Evolutionary conservation across 441 rosid species (phyloP), one percentile per base, ranked within the genome.

Genomic region (Croton laevigatus): DNA sequence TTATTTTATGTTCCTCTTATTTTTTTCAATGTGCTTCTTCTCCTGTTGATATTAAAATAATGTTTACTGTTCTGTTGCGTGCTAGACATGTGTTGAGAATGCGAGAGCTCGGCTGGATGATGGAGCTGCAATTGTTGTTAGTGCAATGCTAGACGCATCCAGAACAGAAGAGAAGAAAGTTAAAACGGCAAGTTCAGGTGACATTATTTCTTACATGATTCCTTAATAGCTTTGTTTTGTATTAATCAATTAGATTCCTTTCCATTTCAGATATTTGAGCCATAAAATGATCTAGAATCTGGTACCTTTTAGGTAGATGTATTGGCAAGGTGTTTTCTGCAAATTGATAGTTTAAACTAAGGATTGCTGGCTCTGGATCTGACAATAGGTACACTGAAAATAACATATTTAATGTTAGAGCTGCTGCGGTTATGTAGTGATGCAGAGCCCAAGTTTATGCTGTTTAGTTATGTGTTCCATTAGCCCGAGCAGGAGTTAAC

Each of bases 111-210:
- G 83, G 48, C 66, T 77, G 58, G 97, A 88, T 81, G 94, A 87
- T 75, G 88, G 76, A 78, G 92, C 91, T 78, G 88, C 88, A 68
- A 84, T 71, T 77, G 89, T 91, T 66, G 62, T 89, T 67, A 76
- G 79, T 78, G 89, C 97, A 71, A 89, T 94, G 95, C 74, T 94
- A 61, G 87, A 84, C 73, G 90, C 89, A 61, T 84, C 89, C 63
- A 90, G 85, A 80, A 69, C 77, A 62, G 85, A 83, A 72, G 98
- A 89, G 88, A 84, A 75, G 78, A 86, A 84, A 76, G 86, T 88
- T 75, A 92, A 88, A 82, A 72, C 83, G 13, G 86, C 76, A 78
- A 78, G 69, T 74, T 86, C 98, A 32, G 94, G 98, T 94, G 65
- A 65, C 45, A 48, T 58, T 22, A 60, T 79, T 59, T 76, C 36